phyloP scores from a whole-genome alignment of 208 protist genomes.

The Acanthamoeba culbertsoni region DNA sequence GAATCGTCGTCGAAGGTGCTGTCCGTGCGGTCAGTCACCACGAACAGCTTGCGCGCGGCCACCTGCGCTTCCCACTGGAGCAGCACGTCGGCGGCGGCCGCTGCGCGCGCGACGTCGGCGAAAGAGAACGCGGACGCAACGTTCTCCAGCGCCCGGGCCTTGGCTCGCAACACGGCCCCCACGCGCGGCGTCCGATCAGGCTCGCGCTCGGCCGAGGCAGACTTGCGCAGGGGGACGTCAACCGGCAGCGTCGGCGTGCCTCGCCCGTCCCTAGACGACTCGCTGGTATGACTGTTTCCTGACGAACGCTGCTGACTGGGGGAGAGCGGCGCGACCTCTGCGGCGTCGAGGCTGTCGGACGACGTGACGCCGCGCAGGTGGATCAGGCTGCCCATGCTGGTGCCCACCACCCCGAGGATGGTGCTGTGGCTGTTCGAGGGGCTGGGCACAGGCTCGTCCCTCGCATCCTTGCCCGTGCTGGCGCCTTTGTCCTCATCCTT shows the following conservation, averaged over 20 bases:
- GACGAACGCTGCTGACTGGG: no score
- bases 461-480: background rate
- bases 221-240: background rate
- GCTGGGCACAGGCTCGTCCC: background rate
- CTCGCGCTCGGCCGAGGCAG: background rate
- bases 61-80: background rate
- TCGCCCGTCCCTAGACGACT: background rate
- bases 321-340: no score
- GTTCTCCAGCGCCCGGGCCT: background rate
- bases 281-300: no score
- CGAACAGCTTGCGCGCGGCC: background rate
- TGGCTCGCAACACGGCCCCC: background rate
- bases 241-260: background rate
- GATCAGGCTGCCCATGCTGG: no score
- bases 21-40: background rate
- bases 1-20: background rate
- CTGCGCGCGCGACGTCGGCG: background rate
- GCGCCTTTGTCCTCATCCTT: background rate
- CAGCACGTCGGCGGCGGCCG: background rate
- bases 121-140: background rate
- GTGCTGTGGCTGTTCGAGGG: background rate
- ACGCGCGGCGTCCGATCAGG: background rate
- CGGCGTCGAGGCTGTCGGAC: no score
- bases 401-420: no score
- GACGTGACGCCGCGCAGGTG: no score